These are phyloP conservation scores for Rhodotorula sphaerocarpa DNA, from an alignment of 768 basidiomycete genomes.

Conservation along the genomic window DNA sequence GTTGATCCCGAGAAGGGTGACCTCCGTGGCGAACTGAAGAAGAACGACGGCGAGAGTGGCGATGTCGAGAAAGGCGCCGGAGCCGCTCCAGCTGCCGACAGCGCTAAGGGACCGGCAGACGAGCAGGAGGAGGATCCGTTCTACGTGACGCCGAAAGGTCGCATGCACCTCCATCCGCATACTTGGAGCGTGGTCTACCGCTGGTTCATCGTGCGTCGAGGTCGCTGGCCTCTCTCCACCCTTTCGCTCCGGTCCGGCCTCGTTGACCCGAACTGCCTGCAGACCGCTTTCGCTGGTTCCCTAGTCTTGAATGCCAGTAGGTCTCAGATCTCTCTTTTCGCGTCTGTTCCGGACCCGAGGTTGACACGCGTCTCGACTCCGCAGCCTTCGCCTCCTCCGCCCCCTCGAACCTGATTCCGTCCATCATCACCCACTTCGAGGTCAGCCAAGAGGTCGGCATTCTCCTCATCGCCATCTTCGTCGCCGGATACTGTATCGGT, in stretches of 20 bases:
- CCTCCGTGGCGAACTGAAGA: neutral
- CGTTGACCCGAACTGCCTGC: too few relatives aligned
- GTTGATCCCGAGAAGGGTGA: slow-evolving; percentile 16
- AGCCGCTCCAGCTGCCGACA: neutral
- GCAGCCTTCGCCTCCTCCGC: slow-evolving; percentile 40
- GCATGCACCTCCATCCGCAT: slow-evolving; percentile 36
- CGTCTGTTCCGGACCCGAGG: neutral
- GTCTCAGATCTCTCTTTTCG: neutral
- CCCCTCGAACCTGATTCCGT: slow-evolving; percentile 33
- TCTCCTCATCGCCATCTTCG: slow-evolving; percentile 38
- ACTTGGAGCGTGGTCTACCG: slow-evolving; percentile 35
- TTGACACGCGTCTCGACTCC: too few relatives aligned
- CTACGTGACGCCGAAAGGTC: slow-evolving; percentile 34
- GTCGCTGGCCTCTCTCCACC: too few relatives aligned
- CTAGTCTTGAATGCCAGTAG: slow-evolving; percentile 40
- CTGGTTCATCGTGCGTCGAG: slow-evolving; percentile 31
- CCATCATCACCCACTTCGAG: slow-evolving; percentile 34
- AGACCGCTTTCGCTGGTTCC: slow-evolving; percentile 35
- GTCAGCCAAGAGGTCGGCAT: slow-evolving; percentile 38
- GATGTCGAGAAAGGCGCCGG: neutral
- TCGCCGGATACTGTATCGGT: slow-evolving; percentile 38
- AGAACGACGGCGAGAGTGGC: neutral
- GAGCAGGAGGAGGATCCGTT: slow-evolving; percentile 28
- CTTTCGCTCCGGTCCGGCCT: too few relatives aligned
- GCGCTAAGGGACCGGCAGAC: neutral